Conservation (phyloP, 305 asterid genomes). For the Rubia balearica region DNA sequence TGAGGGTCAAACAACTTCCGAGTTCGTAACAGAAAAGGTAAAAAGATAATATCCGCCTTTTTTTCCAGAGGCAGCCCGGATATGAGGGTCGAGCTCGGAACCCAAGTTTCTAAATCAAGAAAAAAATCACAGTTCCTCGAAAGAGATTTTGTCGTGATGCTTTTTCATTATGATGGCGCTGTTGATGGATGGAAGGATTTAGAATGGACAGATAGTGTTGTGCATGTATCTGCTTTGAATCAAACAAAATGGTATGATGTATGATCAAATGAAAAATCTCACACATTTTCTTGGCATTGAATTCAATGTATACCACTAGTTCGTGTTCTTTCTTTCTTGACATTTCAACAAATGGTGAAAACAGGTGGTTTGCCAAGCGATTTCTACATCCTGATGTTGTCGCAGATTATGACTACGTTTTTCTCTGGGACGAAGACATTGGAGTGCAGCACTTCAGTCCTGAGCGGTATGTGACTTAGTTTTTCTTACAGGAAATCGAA, state of each 20-base stretch:
- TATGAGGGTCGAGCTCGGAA: too few relatives aligned
- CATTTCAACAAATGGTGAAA: conserved; percentile 6
- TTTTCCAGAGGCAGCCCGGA: too few relatives aligned
- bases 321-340: not conserved
- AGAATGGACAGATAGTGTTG: conserved; percentile 53
- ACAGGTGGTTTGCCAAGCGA: conserved; percentile 92
- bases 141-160: conserved; percentile 63
- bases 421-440: conserved; percentile 92
- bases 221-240: conserved; percentile 63
- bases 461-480: conserved; percentile 34
- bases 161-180: conserved; percentile 80
- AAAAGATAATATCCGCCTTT: too few relatives aligned
- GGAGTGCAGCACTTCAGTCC: conserved; percentile 79
- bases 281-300: not conserved
- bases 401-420: conserved; percentile 54
- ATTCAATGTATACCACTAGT: not conserved
- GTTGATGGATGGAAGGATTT: conserved; percentile 71
- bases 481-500: not conserved
- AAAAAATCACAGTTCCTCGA: accelerated
- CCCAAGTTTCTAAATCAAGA: too few relatives aligned
- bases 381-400: conserved; percentile 86
- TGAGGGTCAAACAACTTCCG: too few relatives aligned
- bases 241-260: conserved; percentile 77
- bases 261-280: not conserved
- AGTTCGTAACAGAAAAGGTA: too few relatives aligned